phyloP scores from a whole-genome alignment of 768 basidiomycete species.

The Tylopilus sp. region DNA sequence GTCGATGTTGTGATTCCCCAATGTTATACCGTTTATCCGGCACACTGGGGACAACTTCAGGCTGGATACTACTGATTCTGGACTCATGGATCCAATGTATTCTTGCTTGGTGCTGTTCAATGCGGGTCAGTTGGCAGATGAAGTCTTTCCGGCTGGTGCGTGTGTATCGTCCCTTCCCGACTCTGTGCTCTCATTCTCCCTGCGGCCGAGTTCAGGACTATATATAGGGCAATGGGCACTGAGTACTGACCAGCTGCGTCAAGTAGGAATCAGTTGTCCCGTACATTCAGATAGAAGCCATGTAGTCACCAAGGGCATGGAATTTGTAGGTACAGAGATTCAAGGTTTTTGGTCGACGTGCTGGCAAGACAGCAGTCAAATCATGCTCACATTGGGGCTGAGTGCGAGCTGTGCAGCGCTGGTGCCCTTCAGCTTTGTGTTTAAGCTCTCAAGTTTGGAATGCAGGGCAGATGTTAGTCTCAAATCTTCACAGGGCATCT shows the following conservation, averaged over 20 bases:
- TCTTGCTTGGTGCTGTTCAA: neutral
- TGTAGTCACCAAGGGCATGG: neutral
- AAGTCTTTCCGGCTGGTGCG: neutral
- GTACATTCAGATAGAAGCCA: neutral
- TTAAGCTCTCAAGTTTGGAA: neutral
- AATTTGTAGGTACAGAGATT: neutral
- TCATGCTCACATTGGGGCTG: neutral
- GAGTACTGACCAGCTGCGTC: neutral
- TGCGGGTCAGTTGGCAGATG: neutral
- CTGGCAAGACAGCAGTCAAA: too few species aligned
- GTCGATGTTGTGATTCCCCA: neutral
- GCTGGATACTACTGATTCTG: neutral
- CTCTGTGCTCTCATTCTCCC: neutral
- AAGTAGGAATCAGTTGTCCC: neutral
- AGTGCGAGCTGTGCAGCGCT: neutral
- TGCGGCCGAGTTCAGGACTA: neutral
- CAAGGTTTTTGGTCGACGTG: neutral
- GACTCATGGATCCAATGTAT: neutral
- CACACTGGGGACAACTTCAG: neutral
- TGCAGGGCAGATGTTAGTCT: neutral
- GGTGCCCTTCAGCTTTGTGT: neutral
- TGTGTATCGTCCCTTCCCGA: neutral
- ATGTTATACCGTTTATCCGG: neutral
- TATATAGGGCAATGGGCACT: neutral
- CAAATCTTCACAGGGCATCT: neutral